A percentile compares a stretch with the other conserved stretches of the same genome.
phyloP scores from a whole-genome alignment of 257 asterid species.

The Petunia axillaris region DNA sequence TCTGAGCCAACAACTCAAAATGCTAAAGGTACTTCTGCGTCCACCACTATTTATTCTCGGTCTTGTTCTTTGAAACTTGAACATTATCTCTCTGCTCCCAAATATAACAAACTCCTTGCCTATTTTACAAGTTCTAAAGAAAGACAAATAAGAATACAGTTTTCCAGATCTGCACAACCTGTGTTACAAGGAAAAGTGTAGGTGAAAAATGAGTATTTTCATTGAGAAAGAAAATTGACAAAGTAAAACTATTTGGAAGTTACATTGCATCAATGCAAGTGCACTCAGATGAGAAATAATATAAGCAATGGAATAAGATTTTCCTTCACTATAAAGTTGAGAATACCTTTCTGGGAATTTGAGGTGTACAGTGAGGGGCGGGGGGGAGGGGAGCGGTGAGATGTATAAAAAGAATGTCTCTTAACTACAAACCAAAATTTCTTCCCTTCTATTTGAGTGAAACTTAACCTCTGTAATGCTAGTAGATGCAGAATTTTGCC shows the following conservation, averaged over 20 bases:
- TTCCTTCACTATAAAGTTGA: not conserved
- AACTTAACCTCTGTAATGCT: constrained; percentile 28
- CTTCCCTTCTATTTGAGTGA: constrained; percentile 23
- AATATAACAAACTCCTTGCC: no score
- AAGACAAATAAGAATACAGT: no score
- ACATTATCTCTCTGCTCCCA: no score
- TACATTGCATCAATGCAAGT: constrained; percentile 17
- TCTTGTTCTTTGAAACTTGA: no score
- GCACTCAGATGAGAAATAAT: not conserved
- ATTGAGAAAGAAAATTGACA: not conserved
- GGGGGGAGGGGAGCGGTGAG: not conserved
- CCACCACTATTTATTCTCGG: no score
- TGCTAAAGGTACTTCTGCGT: no score
- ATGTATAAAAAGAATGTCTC: not conserved
- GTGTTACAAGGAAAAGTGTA: not conserved
- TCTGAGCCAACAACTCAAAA: no score
- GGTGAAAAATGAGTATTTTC: not conserved
- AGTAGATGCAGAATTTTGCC: constrained; percentile 41
- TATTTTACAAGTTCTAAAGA: no score
- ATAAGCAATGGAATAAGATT: not conserved
- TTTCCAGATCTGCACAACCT: not conserved
- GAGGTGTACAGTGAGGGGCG: not conserved
- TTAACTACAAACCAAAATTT: not conserved
- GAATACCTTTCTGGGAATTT: not conserved
- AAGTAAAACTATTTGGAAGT: not conserved